Evolutionary conservation across 805 yeast genomes (phyloP).

Genomic region (Candida cerambycidarum): DNA sequence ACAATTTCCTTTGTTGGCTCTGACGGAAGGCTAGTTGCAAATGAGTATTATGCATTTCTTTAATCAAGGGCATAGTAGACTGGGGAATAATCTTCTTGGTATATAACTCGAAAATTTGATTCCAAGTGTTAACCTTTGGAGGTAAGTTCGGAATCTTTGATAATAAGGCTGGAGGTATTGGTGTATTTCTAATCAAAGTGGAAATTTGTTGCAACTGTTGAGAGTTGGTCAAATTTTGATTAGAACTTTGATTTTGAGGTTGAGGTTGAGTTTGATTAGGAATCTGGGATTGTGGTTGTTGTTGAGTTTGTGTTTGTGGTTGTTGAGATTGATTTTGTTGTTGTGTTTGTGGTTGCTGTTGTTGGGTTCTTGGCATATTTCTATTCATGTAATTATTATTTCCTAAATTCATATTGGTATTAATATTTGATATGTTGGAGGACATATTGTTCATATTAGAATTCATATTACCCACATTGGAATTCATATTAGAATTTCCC

Average conservation of each 20-base stretch:
- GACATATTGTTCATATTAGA: background rate
- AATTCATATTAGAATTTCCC: conserved; percentile 2
- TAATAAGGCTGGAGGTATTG: conserved; percentile 69
- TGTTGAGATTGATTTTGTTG: conserved; percentile 7
- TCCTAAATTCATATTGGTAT: background rate
- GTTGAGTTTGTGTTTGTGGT: conserved; percentile 12
- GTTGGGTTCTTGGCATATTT: background rate
- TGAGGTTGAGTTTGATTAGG: conserved; percentile 16
- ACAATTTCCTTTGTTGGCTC: conserved; percentile 44
- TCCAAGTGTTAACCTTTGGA: conserved; percentile 78
- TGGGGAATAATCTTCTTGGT: conserved; percentile 59
- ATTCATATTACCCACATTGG: conserved; percentile 1
- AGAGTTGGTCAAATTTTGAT: conserved; percentile 1
- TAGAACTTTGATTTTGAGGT: conserved; percentile 8
- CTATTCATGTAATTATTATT: conserved; percentile 2
- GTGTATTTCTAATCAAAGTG: conserved; percentile 55
- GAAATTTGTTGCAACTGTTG: conserved; percentile 35
- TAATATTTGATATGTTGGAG: background rate
- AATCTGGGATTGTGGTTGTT: background rate
- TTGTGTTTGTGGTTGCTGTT: background rate
- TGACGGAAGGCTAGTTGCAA: conserved; percentile 55
- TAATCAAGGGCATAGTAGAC: conserved; percentile 56
- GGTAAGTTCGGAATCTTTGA: conserved; percentile 75
- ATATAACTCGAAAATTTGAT: conserved; percentile 64
- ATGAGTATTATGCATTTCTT: conserved; percentile 67